Evolutionary conservation across 306 rosid genomes (phyloP).

Genomic region (Dalbergia cochinchinensis): DNA sequence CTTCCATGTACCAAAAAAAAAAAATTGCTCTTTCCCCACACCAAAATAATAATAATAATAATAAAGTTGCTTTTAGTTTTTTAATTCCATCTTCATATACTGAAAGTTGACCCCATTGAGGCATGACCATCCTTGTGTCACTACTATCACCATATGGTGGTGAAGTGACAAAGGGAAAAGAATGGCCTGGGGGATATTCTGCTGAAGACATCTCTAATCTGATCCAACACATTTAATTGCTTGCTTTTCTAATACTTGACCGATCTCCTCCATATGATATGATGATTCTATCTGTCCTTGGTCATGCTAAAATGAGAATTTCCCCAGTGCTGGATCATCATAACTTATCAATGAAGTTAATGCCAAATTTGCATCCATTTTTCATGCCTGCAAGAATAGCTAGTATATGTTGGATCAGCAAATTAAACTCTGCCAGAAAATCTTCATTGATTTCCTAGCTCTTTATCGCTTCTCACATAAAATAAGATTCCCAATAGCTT

Average conservation of each 20-base stretch:
- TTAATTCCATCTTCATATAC: constrained; percentile 57
- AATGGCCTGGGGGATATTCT: constrained; percentile 54
- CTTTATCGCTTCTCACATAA: constrained; percentile 42
- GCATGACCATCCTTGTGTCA: constrained; percentile 68
- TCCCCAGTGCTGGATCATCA: no score
- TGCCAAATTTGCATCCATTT: constrained; percentile 58
- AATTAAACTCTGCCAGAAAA: constrained; percentile 72
- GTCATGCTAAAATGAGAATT: constrained; percentile 75
- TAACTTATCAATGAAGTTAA: no score
- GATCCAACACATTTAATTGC: constrained; percentile 52
- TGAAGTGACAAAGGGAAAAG: constrained; percentile 70
- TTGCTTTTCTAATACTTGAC: constrained; percentile 78
- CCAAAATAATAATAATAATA: no score
- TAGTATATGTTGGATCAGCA: constrained; percentile 76
- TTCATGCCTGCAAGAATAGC: constrained; percentile 83
- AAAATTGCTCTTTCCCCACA: no score
- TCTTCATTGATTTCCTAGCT: constrained; percentile 45
- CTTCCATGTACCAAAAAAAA: no score
- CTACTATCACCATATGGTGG: constrained; percentile 48
- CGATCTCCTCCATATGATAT: constrained; percentile 75
- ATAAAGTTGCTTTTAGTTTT: no score
- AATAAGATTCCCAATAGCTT: constrained; percentile 71
- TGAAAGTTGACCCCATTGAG: constrained; percentile 66
- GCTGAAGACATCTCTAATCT: constrained; percentile 67
- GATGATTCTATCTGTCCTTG: constrained; percentile 56